Evolutionary conservation across 108 stramenopile genomes (phyloP), one percentile per base, ranked within the genome.

Genomic region (Cyclotella kingstonii): DNA sequence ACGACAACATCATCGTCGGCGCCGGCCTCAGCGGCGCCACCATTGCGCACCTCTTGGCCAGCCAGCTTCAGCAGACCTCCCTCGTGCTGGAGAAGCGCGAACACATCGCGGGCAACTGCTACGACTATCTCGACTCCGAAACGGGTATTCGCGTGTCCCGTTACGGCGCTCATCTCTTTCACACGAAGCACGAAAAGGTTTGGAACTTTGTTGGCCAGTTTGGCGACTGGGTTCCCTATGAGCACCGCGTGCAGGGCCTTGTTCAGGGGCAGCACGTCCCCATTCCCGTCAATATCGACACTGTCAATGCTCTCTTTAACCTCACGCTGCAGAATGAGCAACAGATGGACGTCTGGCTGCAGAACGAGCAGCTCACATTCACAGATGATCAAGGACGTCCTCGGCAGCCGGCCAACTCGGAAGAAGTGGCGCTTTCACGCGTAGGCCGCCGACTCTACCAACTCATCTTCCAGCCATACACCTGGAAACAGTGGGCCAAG

Each of bases 101-200:
- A 26, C 89, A 90, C 54, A 86, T 90, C 67, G 87, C 84, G 6
- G 91, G 91, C 17, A 93, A 93, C 61, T 89, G 87, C 55, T 93
- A 84, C 50, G 91, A 93, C 45, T 87, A 76, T 49, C 70, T 80
- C 18, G 91, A 93, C 42, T 49, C 54, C 14, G 75, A 89, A 8
- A 84, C 83, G 4, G 81, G 76, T 0, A 78, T 89, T 44, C 83
- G 74, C 11, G 74, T 85, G 14, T 72, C 64, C 29, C 38, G 66
- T 33, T 88, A 78, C 41, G 87, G 87, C 2, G 84, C 84, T 9
- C 87, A 89, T 66, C 61, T 89, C 38, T 89, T 89, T 51, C 91
- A 93, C 57, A 93, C 91, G 3, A 38, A 66, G 4, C 63, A 68
- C 43, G 68, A 82, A 27, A 67, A 81, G 4, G 91, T 89, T 10